Percentiles rank a stretch among this genome's conserved stretches.
Evolutionary conservation across 306 rosid genomes (phyloP).

Genomic region (Alnus rubra): DNA sequence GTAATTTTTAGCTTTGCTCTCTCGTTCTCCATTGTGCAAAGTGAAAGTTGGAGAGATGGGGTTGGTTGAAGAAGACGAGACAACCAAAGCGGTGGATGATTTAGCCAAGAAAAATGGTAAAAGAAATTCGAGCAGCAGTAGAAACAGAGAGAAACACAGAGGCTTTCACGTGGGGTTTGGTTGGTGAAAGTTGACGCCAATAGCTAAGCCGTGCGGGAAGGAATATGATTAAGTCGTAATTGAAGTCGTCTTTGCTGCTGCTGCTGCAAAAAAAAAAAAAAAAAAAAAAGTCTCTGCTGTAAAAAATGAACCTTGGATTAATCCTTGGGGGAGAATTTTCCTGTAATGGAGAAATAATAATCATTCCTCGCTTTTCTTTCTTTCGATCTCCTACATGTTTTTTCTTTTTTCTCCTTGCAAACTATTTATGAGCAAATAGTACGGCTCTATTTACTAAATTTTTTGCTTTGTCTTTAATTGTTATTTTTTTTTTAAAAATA

Average conservation of each 20-base stretch:
- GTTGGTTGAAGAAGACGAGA: not conserved
- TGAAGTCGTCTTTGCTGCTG: slow-evolving; percentile 39
- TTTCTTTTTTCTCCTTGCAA: not conserved
- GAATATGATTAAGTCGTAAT: slow-evolving; percentile 47
- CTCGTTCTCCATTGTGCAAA: slow-evolving; percentile 23
- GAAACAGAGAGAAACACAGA: not conserved
- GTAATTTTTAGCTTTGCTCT: slow-evolving; percentile 15
- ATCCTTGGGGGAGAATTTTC: not conserved
- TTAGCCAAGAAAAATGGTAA: not conserved
- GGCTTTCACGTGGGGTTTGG: slow-evolving; percentile 39
- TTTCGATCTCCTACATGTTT: not conserved
- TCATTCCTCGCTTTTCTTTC: slow-evolving; percentile 19
- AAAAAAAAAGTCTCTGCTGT: not conserved
- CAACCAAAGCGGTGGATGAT: not conserved
- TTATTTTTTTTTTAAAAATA: too few relatives aligned
- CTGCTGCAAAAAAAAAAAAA: slow-evolving; percentile 27
- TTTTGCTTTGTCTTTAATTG: too few relatives aligned
- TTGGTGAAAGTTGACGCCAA: slow-evolving; percentile 39
- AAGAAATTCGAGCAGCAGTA: not conserved
- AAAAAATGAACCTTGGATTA: not conserved
- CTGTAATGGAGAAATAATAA: slow-evolving; percentile 1
- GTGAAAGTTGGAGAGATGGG: slow-evolving; percentile 19
- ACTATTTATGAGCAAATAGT: too few relatives aligned
- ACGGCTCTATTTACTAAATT: too few relatives aligned
- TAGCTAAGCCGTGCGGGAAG: slow-evolving; percentile 40